These are phyloP conservation scores for Pyrus hybrid DNA, from an alignment of 331 rosid species.

Conservation along the genomic window DNA sequence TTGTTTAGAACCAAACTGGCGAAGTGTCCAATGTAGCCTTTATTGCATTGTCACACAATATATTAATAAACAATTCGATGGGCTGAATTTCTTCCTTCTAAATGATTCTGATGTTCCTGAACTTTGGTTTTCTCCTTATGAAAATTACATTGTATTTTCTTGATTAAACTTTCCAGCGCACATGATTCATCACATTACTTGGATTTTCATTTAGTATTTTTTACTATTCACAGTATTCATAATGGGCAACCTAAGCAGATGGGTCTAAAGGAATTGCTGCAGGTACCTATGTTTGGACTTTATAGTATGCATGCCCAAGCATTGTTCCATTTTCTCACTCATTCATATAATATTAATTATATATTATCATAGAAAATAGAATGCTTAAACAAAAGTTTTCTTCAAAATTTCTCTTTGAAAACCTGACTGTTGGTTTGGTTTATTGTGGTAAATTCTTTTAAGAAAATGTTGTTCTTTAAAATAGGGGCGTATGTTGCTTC, in stretches of 20 bases:
- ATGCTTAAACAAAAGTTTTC: not conserved
- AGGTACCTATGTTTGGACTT: conserved; percentile 34
- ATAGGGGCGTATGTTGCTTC: no score
- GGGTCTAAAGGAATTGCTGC: conserved; percentile 86
- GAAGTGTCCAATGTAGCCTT: not conserved
- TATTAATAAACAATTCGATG: not conserved
- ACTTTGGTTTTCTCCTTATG: not conserved
- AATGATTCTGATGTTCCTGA: not conserved
- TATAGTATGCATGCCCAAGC: not conserved
- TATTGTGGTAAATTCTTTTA: not conserved
- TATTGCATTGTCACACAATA: not conserved
- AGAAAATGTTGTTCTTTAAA: not conserved
- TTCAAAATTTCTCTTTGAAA: not conserved
- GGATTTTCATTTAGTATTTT: conserved; percentile 6
- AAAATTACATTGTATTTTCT: not conserved
- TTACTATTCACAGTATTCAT: conserved; percentile 49
- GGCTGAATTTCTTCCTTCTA: not conserved
- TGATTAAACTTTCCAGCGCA: not conserved
- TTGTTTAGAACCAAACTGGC: not conserved
- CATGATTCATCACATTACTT: not conserved
- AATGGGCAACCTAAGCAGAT: conserved; percentile 77
- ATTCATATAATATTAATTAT: not conserved
- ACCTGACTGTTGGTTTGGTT: not conserved
- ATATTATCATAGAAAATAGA: not conserved
- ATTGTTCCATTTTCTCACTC: not conserved